Base-by-base conservation (phyloP, 1,284 basidiomycete species). In the Ustanciosporium gigantosporum region DNA sequence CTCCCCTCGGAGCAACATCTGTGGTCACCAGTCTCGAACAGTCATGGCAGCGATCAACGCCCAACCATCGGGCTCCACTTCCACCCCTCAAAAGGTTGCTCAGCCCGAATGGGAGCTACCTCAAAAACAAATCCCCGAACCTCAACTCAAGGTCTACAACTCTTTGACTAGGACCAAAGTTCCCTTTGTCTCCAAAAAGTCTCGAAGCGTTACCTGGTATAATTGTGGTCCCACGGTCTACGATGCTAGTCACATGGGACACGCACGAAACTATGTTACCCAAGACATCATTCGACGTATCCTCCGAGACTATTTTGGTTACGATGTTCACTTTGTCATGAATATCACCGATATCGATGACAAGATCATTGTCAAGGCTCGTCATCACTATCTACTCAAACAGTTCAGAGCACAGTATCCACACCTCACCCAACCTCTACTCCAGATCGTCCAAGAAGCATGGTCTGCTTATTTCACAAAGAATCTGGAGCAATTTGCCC, bases 321-420 rank as follows among this genome's bases (percentile, higher is more conserved):
- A 95, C 78, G 90, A 97, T 75, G 88, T 98, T 51, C 90, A 96
- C 78, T 97, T 98, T 79, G 94, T 98, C 48, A 96, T 96, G 92
- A 99, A 99, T 80, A 87, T 99, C 73, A 99, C 95, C 4, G 95
- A 99, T 79, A 95, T 99, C 64, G 95, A 99, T 77, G 95, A 98
- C 84, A 99, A 99, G 85, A 94, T 91, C 61, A 68, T 83, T 69
- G 36, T 46, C 46, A 61, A 64, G 25, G 46, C 50, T 7, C 66
- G 76, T 11, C 77, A 78, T 40, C 46, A 61, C 7, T 53, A 73
- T 75, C 85, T 97, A 13, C 80, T 95, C 21, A 83, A 55, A 16
- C 59, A 67, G 40, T 69, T 70, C 55, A 50, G 61, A 21, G 42
- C 61, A 16, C 62, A 66, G 40, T 48, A 68, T 24, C 50, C 65